Percentiles rank a stretch among this genome's conserved stretches.
Evolutionary conservation across 2,329 filamentous ascomycete species (phyloP).

Genomic region (Cladosporium oxysporum): DNA sequence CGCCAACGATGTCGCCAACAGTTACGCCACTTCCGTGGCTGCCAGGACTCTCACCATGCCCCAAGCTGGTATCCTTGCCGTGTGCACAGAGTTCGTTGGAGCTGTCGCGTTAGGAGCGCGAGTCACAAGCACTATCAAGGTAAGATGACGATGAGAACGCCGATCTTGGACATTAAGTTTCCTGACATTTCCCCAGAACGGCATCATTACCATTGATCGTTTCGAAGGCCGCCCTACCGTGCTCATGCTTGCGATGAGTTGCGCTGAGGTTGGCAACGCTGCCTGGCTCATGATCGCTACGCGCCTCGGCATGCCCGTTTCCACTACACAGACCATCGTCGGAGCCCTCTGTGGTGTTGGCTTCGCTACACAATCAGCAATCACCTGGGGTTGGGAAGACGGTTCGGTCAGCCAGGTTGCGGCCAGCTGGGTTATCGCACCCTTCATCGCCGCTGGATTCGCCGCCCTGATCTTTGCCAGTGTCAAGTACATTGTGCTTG

Average conservation of each 20-base stretch:
- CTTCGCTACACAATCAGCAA: constrained; percentile 29
- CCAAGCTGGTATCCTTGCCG: constrained; percentile 50
- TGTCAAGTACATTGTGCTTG: constrained; percentile 51
- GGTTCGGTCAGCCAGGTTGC: constrained; percentile 45
- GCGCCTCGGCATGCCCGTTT: constrained; percentile 55
- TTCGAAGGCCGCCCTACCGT: constrained; percentile 51
- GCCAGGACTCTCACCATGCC: constrained; percentile 53
- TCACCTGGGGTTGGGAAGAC: constrained; percentile 41
- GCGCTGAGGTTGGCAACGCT: constrained; percentile 46
- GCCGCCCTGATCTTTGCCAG: constrained; percentile 50
- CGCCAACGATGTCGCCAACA: constrained; percentile 56
- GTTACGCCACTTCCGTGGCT: constrained; percentile 54
- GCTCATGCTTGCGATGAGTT: constrained; percentile 51
- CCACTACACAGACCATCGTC: constrained; percentile 58
- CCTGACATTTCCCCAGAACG: constrained; percentile 40
- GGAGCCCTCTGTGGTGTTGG: constrained; percentile 52
- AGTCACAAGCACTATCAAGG: constrained; percentile 60
- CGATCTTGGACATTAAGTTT: background rate
- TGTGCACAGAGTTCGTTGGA: constrained; percentile 53
- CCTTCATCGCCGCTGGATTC: constrained; percentile 48
- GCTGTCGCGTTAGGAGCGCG: constrained; percentile 53
- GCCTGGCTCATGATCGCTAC: constrained; percentile 58
- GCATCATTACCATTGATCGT: constrained; percentile 52
- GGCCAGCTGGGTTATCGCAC: constrained; percentile 45
- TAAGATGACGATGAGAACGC: background rate